Evolutionary conservation across 2,329 filamentous ascomycete species (phyloP), one percentile per base, ranked within the genome.

Genomic region (Fonsecaea pedrosoi): DNA sequence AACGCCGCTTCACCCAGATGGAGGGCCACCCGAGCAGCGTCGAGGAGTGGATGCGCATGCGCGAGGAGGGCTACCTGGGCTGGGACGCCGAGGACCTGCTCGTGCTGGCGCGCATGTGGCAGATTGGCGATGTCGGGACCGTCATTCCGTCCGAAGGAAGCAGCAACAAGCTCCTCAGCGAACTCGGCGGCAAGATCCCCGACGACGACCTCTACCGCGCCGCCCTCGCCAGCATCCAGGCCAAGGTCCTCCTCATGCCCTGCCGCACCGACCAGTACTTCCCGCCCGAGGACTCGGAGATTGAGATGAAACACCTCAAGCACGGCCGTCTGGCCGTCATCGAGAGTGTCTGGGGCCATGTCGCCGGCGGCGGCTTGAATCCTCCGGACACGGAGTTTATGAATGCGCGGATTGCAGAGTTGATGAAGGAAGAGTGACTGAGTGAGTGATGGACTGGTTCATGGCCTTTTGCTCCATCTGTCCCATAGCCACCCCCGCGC

Each of bases 11-110:
- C 71, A 73, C 76, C 60, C 71, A 73, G 4, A 38, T 56, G 32
- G 53, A 25, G 2, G 54, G 78, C 32, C 78, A 78, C 0, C 80
- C 76, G 32, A 59, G 73, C 9, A 77, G 56, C 21, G 54, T 74
- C n/a, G 69, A 82, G 48, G 70, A 73, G n/a, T 79, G 76, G 1
- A 83, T 79, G 76, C 65, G 73, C 3, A 71, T 76, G 0, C 73
- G 70, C 7, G 70, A 72, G 13, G 73, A 76, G 1, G 77, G 74
- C 4, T 73, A 73, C 5, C 68, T 77, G 34, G 74, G 69, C 8
- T 83, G 81, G 82, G 74, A 81, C 68, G 75, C 82, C 0, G 78
- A 83, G 63, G 78, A 84, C 68, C 62, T 84, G 30, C 72, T 84
- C 1, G 71, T 73, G 0, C 76, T 80, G 73, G 72, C 81, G 18